Evolutionary conservation across 768 basidiomycete genomes (phyloP), one percentile per base, ranked within the genome.

Genomic region (Hygrophoropsis aurantiaca): DNA sequence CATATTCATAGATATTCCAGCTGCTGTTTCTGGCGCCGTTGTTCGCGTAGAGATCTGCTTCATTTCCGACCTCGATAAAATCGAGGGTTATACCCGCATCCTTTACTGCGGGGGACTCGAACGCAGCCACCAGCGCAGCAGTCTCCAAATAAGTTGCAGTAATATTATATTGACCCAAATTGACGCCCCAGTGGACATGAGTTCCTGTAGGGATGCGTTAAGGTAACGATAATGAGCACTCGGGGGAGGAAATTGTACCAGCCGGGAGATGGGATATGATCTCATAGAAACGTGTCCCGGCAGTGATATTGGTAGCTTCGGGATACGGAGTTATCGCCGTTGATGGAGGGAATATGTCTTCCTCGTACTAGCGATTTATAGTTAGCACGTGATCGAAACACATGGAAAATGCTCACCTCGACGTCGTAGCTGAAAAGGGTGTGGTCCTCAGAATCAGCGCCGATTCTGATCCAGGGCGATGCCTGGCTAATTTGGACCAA

Each of bases 121-220:
- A 84, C 1, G 77, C 77, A 32, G 68, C 68, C 5, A 70, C 42
- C 43, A 85, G 73, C 1, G 79, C 72, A 45, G 66, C 62, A 1
- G 79, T 74, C 51, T 72, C 74, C 8, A 78, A 66, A 47, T 72
- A 73, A 0, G 69, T 72, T 5, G 76, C 70, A 49, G 78, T 80
- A 42, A 81, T 23, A 52, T 81, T 81, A 37, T 69, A 61, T 46
- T 65, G 59, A 5, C 81, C 82, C n/a, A 86, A 64, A 60, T 87
- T 86, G 39, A 86, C 67, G 11, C 83, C 84, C 82, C 82, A 87
- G 11, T 71, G 79, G 52, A 87, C 80, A 41, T 74, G 76, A 9
- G 82, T 83, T 20, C 76, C 82, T 82, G 52, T n/a, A n/a, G n/a
- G 42, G 13, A 20, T 30, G n/a, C n/a, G 27, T n/a, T 16, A n/a